Evolutionary conservation across 169 alveolate genomes (phyloP).

Genomic region (Plasmodium fragile): DNA sequence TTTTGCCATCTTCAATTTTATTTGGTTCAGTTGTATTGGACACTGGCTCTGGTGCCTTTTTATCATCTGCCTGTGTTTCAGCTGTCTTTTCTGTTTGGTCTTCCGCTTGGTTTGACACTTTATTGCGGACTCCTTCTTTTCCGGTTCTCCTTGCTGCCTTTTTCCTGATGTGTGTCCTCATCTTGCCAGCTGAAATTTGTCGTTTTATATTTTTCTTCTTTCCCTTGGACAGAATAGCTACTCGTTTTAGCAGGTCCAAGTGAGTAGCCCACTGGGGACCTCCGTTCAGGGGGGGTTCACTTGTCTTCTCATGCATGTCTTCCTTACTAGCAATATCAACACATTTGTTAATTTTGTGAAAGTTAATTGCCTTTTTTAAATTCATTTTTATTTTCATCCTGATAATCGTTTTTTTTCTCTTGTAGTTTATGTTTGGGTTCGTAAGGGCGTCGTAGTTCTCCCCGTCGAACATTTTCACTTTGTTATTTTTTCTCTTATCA

Average conservation of each 20-base stretch:
- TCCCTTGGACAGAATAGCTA: conserved; percentile 25
- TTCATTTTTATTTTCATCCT: conserved; percentile 46
- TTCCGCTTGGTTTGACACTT: not conserved
- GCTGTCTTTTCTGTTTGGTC: not conserved
- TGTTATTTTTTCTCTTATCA: conserved; percentile 6
- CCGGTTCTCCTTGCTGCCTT: conserved; percentile 12
- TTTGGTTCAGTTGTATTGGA: not conserved
- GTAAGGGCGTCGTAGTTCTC: conserved; percentile 74
- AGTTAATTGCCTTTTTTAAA: conserved; percentile 44
- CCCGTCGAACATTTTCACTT: conserved; percentile 63
- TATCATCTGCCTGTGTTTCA: not conserved
- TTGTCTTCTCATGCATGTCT: not conserved
- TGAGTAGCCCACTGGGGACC: not conserved
- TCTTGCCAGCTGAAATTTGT: conserved; percentile 5
- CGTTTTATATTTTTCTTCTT: conserved; percentile 42
- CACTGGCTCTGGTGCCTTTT: not conserved
- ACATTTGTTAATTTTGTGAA: conserved; percentile 3
- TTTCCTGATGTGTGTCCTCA: conserved; percentile 38
- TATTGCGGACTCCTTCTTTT: not conserved
- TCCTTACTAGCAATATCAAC: not conserved
- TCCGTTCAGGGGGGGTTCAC: not conserved
- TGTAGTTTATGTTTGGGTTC: conserved; percentile 51
- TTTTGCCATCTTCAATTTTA: not conserved
- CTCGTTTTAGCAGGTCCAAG: conserved; percentile 3
- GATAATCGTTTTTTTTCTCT: conserved; percentile 44